Base-by-base conservation (phyloP, 805 yeast genomes). In the Lipomyces spencermartinsiae region DNA sequence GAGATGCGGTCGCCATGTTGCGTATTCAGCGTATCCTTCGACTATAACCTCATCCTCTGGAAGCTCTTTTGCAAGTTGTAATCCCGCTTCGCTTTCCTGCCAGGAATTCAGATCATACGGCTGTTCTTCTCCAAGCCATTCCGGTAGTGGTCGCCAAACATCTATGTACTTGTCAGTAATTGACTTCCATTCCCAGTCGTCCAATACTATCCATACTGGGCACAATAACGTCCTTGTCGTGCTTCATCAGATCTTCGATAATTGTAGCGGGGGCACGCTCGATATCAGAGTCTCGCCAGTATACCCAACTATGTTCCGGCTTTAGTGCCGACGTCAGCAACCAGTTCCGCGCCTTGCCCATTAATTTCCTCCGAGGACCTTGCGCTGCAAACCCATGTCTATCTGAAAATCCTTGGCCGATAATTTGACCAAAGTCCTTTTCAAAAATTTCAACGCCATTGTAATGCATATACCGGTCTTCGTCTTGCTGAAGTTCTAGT, bases 271-370 rank as follows among this genome's bases (percentile, higher is more conserved):
- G 97, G 37, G 90, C 87, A 0, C 93, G 88, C 77, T 93, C 97
- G n/a, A 94, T 97, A 79, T 94, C 98, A 12, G 95, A 97, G 81
- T 94, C 98, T 79, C 98, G 84, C 98, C 98, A 94, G 78, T 93
- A 93, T 7, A 94, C 97, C 90, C 93, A 93, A 7, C 97, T 88
- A 77, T 94, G 98, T 77, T 94, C 88, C 0, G 98, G 98, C 77
- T 88, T 89, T 61, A 94, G 79, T 1, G 97, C 96, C 6, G 90
- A 92, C 0, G 94, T 82, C 76, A 93, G 86, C 56, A 94, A 81
- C 98, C 98, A 94, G 78, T 94, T 94, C 78, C 98, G 84, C 5
- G 98, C 98, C 67, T 93, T 84, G 4, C 97, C 98, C 98, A 94
- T 94, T 73, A 92, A 84, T 78, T 94, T 94, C 75, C 98, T 84